phyloP scores from a whole-genome alignment of 768 basidiomycete genomes.

The Tulasnella sp. region DNA sequence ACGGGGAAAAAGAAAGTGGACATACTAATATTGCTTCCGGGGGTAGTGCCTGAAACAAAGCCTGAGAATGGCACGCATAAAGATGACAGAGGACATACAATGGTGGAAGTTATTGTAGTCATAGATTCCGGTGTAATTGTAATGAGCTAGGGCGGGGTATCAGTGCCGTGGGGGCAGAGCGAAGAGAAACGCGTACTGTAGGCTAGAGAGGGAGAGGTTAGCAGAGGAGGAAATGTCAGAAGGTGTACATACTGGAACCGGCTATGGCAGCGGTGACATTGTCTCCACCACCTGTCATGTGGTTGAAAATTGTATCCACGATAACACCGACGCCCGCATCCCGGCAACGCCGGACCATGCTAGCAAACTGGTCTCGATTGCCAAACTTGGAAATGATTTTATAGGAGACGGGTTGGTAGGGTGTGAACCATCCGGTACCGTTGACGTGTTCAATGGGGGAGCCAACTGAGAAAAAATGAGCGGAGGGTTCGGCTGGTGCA shows the following conservation, averaged over 20 bases:
- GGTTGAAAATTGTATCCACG: slow-evolving; percentile 18
- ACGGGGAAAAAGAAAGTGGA: background rate
- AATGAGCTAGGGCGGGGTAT: slow-evolving; percentile 16
- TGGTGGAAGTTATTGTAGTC: slow-evolving; percentile 18
- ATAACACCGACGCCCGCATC: slow-evolving; percentile 16
- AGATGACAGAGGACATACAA: background rate
- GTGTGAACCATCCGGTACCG: slow-evolving; percentile 18
- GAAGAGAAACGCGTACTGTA: too few relatives aligned
- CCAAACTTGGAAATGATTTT: slow-evolving; percentile 18
- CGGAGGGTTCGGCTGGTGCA: background rate
- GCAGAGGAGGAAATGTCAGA: background rate
- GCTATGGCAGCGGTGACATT: slow-evolving; percentile 17
- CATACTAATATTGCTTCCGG: background rate
- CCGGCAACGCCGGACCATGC: slow-evolving; percentile 18
- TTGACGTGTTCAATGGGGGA: slow-evolving; percentile 14
- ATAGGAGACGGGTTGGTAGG: slow-evolving; percentile 18
- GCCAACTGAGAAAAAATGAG: background rate
- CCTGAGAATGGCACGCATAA: background rate
- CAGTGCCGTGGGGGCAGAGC: too few relatives aligned
- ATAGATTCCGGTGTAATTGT: slow-evolving; percentile 21
- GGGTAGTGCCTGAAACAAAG: background rate
- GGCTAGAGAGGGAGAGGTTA: background rate
- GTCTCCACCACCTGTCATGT: slow-evolving; percentile 21
- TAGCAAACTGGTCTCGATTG: slow-evolving; percentile 11
- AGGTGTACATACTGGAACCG: background rate